Conservation (phyloP, 306 rosid genomes). For the Glycine tomentella region DNA sequence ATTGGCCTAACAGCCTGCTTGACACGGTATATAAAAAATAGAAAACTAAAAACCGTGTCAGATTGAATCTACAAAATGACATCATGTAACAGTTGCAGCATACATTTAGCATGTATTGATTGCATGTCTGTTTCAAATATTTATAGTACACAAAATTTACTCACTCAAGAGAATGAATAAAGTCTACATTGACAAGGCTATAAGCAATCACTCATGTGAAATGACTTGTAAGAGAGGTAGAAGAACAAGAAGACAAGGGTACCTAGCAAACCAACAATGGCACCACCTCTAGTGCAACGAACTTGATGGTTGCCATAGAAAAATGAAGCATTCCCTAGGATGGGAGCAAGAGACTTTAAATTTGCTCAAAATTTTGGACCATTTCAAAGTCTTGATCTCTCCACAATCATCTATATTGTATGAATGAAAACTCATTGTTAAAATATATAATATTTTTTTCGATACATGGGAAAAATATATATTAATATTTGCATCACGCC, state of each 20-base stretch:
- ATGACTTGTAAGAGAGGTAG: constrained; percentile 38
- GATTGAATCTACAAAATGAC: background rate
- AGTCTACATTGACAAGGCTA: constrained; percentile 32
- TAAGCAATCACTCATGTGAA: constrained; percentile 34
- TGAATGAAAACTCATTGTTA: too few species aligned
- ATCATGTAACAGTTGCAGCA: background rate
- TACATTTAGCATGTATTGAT: too few species aligned
- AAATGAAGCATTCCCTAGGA: background rate
- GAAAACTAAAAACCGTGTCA: background rate
- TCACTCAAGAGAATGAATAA: background rate
- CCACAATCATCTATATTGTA: too few species aligned
- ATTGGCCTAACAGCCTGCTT: background rate
- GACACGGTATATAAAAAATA: background rate
- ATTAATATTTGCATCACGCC: too few species aligned
- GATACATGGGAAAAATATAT: too few species aligned
- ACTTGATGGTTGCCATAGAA: constrained; percentile 18
- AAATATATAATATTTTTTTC: too few species aligned
- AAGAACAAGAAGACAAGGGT: constrained; percentile 9
- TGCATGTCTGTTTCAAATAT: too few species aligned
- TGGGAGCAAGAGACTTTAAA: too few species aligned
- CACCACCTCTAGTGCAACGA: background rate
- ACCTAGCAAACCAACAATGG: background rate
- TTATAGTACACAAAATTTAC: background rate
- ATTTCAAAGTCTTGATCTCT: too few species aligned
- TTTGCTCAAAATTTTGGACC: background rate